These are phyloP conservation scores for Begonia masoniana DNA, from an alignment of 306 rosid genomes.

Conservation along the genomic window DNA sequence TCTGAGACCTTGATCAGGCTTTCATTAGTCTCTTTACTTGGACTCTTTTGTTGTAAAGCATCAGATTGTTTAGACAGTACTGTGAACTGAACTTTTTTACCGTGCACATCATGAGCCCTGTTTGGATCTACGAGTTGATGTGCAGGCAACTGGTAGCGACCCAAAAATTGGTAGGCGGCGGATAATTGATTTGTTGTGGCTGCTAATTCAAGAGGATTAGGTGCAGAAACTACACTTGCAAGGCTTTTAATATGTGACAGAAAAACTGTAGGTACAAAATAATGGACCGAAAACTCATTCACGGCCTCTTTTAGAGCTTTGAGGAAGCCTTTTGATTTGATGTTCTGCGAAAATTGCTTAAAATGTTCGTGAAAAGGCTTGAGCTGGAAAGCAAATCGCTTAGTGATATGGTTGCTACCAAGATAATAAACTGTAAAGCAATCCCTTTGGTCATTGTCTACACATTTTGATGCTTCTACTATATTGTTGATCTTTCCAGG, in stretches of 20 bases:
- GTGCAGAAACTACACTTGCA: conserved; percentile 21
- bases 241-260: conserved; percentile 24
- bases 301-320: conserved; percentile 43
- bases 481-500: conserved; percentile 34
- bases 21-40: conserved; percentile 4
- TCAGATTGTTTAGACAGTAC: neutral
- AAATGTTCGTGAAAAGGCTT: conserved; percentile 26
- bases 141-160: conserved; percentile 34
- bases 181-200: conserved; percentile 25
- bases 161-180: conserved; percentile 26
- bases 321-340: conserved; percentile 29
- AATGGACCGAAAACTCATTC: conserved; percentile 25
- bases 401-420: conserved; percentile 26
- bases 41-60: neutral
- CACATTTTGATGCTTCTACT: conserved; percentile 11
- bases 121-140: conserved; percentile 20
- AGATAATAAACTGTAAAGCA: conserved; percentile 23
- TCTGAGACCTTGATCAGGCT: neutral
- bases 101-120: conserved; percentile 9
- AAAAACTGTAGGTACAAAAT: conserved; percentile 20
- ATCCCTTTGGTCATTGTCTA: conserved; percentile 6
- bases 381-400: conserved; percentile 24
- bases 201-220: conserved; percentile 19
- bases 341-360: conserved; percentile 19
- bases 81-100: conserved; percentile 3